Evolutionary conservation across 1,139 yeast genomes (phyloP), one percentile per base, ranked within the genome.

Genomic region (Scheffersomyces lignicola): DNA sequence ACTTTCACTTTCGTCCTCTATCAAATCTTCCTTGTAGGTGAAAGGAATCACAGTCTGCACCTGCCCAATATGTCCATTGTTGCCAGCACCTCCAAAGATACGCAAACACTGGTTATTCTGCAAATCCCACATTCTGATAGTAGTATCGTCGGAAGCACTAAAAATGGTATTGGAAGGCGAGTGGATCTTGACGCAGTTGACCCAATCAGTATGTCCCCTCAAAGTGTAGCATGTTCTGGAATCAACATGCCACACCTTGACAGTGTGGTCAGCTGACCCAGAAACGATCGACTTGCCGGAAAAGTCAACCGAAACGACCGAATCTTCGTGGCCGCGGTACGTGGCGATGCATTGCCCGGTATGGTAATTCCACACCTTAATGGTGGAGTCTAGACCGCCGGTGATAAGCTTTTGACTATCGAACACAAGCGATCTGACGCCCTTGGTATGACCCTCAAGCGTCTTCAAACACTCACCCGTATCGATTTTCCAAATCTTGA

Each of bases 181-280:
- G 57, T 90, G 96, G 34, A 90, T 79, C 60, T 85, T 86, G 29
- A 92, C 97, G 42, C 87, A 78, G 47, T 87, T 88, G 18, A 92
- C 96, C 81, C 95, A 83, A 47, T 87, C 97, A 0, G 83, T 76
- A 56, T 92, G 98, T 3, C 98, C 98, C 25, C 97, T 71, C 41
- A 92, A 69, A 0, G 97, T 88, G 58, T 85, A 88, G 55, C 97
- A 92, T 2, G 95, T 86, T 60, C 96, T 73, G 12, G 89, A 80
- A 55, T 86, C 95, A 36, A 92, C 96, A 58, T 92, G 95, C 98
- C 98, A 92, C 9, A 92, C 92, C 54, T 89, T 87, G 37, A 92
- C 85, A 1, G 95, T 89, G 45, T 78, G 75, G 62, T 92, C 98
- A 0, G 96, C 96, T 12, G 95, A 83, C 0, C 97, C 98, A 5